These are phyloP conservation scores for Halteria grandinella DNA, from an alignment of 73 alveolate genomes.

Conservation along the genomic window DNA sequence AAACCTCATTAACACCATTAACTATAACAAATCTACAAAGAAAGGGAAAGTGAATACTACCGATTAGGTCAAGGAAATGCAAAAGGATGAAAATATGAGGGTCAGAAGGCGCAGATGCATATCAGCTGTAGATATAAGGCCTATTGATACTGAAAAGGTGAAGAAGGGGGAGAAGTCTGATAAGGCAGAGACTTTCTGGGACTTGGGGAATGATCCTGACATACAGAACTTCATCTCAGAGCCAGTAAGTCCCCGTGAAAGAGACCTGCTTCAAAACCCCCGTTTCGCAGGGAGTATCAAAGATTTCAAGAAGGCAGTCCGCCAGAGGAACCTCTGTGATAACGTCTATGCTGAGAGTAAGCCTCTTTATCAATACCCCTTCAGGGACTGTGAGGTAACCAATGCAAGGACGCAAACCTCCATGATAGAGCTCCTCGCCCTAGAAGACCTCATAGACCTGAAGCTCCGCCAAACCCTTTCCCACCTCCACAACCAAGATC, in stretches of 20 bases:
- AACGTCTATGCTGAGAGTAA: constrained; percentile 55
- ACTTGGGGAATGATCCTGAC: constrained; percentile 44
- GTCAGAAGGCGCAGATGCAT: constrained; percentile 16
- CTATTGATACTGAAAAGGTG: constrained; percentile 21
- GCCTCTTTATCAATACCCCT: constrained; percentile 16
- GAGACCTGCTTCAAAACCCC: constrained; percentile 59
- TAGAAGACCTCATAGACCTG: constrained; percentile 26
- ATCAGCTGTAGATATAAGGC: constrained; percentile 45
- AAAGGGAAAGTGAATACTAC: constrained; percentile 7
- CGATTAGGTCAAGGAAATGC: neutral
- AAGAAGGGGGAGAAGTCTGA: neutral
- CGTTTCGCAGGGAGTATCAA: constrained; percentile 43
- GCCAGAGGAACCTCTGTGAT: constrained; percentile 27
- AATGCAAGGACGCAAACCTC: constrained; percentile 30
- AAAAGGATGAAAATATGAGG: constrained; percentile 11
- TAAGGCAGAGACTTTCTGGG: constrained; percentile 30
- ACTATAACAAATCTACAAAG: neutral
- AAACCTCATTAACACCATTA: neutral
- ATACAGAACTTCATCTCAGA: constrained; percentile 32
- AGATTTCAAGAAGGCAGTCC: constrained; percentile 22
- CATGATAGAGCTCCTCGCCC: constrained; percentile 34
- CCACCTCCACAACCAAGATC: constrained; percentile 27
- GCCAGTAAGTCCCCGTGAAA: constrained; percentile 49
- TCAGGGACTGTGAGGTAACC: constrained; percentile 42
- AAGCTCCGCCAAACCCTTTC: neutral